Conservation (phyloP, 2,329 filamentous ascomycete species). For the Monosporascus sp. region DNA sequence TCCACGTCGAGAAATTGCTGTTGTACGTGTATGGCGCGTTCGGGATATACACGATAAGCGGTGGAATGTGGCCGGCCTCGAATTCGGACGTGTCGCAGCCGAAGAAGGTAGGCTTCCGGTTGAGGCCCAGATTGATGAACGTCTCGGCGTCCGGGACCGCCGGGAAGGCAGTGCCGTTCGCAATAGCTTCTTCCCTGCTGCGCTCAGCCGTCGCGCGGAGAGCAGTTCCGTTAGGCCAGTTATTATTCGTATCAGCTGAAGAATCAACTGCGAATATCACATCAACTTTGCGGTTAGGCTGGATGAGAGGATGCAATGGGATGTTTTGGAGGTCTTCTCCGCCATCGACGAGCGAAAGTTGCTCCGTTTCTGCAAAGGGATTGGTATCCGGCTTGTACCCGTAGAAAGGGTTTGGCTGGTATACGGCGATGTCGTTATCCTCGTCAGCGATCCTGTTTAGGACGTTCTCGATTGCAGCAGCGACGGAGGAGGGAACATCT, state of each 20-base stretch:
- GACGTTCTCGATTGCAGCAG: constrained; percentile 45
- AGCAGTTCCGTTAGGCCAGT: constrained; percentile 74
- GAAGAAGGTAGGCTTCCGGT: constrained; percentile 73
- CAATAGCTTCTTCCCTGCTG: constrained; percentile 41
- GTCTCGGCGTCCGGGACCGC: constrained; percentile 68
- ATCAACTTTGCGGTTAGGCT: constrained; percentile 66
- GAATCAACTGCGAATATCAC: constrained; percentile 78
- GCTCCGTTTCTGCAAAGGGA: constrained; percentile 43
- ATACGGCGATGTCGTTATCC: constrained; percentile 70
- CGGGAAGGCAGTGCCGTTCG: constrained; percentile 68
- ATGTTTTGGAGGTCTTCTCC: constrained; percentile 76
- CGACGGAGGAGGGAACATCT: constrained; percentile 43
- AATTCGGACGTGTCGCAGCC: constrained; percentile 67
- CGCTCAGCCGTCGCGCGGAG: constrained; percentile 71
- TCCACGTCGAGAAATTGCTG: constrained; percentile 78
- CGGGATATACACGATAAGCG: constrained; percentile 82
- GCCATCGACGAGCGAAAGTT: constrained; percentile 71
- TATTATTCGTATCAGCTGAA: constrained; percentile 63
- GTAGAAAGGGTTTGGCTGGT: constrained; percentile 70
- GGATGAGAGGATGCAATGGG: constrained; percentile 71
- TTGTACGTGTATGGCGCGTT: constrained; percentile 73
- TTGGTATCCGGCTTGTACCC: constrained; percentile 57
- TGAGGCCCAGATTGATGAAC: constrained; percentile 72
- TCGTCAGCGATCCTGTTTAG: constrained; percentile 50
- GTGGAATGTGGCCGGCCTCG: constrained; percentile 34